These are phyloP conservation scores for Collybia sp. DNA, from an alignment of 768 basidiomycete genomes.

Conservation along the genomic window DNA sequence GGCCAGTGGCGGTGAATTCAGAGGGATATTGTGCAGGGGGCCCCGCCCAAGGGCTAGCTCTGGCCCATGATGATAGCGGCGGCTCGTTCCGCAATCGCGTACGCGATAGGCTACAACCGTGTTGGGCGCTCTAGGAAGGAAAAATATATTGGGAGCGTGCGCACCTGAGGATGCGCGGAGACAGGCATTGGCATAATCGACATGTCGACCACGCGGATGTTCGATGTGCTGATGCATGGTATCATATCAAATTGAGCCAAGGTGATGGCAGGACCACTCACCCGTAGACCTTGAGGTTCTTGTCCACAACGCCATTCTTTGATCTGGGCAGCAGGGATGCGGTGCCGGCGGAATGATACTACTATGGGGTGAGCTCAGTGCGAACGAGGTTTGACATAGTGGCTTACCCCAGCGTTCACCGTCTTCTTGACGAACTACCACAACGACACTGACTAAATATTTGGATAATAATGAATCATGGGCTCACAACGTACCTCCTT, in stretches of 20 bases:
- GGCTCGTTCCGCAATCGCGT: slow-evolving; percentile 20
- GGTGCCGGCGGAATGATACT: slow-evolving; percentile 30
- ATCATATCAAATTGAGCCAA: neutral
- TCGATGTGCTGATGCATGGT: slow-evolving; percentile 32
- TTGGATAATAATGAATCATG: neutral
- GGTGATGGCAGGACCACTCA: slow-evolving; percentile 2
- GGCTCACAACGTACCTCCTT: slow-evolving; percentile 9
- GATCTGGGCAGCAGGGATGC: slow-evolving; percentile 34
- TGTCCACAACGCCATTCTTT: slow-evolving; percentile 16
- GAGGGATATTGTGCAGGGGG: no score
- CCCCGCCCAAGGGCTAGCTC: no score
- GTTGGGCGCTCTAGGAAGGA: neutral
- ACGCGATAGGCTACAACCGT: slow-evolving; percentile 12
- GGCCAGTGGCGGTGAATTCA: no score
- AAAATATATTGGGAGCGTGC: neutral
- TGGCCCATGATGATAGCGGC: slow-evolving; percentile 11
- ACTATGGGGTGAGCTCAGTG: neutral
- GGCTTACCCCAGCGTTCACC: slow-evolving; percentile 19
- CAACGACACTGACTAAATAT: neutral
- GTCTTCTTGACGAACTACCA: slow-evolving; percentile 17
- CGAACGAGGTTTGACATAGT: neutral
- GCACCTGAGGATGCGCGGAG: slow-evolving; percentile 29
- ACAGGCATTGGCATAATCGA: slow-evolving; percentile 37
- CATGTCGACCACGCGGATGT: slow-evolving; percentile 42
- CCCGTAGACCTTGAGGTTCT: slow-evolving; percentile 19